These are phyloP conservation scores for Tremellales sp. DNA, from an alignment of 1,284 basidiomycete species.

Conservation along the genomic window DNA sequence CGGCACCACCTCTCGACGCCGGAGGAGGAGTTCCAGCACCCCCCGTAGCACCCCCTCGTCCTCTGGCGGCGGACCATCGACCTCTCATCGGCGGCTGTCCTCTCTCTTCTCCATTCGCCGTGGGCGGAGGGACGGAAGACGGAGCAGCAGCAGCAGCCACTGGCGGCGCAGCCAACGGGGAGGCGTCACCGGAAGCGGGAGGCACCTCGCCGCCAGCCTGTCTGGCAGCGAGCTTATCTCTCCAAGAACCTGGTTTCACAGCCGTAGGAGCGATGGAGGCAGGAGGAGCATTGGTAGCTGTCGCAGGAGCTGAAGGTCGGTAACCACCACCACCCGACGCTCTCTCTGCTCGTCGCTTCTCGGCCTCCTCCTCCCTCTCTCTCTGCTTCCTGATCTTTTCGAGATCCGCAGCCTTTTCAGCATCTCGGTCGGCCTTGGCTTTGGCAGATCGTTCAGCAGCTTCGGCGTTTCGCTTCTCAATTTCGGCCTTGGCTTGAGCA, in stretches of 20 bases:
- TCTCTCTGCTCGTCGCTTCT: slow-evolving; percentile 52
- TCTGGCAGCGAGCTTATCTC: slow-evolving; percentile 51
- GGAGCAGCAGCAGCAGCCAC: slow-evolving; percentile 13
- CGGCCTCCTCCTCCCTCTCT: slow-evolving; percentile 78
- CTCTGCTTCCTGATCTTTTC: slow-evolving; percentile 61
- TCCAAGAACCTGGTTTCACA: slow-evolving; percentile 32
- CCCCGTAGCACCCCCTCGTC: slow-evolving; percentile 6
- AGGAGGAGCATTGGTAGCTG: slow-evolving; percentile 35
- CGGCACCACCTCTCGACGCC: slow-evolving; percentile 4
- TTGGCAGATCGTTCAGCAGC: slow-evolving; percentile 29
- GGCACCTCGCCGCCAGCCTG: slow-evolving; percentile 31
- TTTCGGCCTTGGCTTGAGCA: slow-evolving; percentile 39
- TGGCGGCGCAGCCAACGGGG: slow-evolving; percentile 8
- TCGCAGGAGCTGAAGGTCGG: slow-evolving; percentile 29
- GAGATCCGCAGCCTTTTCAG: slow-evolving; percentile 59
- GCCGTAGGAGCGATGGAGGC: slow-evolving; percentile 42
- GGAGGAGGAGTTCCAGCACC: slow-evolving; percentile 6
- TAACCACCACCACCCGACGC: slow-evolving; percentile 23
- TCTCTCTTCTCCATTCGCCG: neutral
- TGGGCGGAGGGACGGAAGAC: slow-evolving; percentile 27
- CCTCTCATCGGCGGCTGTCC: slow-evolving; percentile 10
- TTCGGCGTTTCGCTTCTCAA: slow-evolving; percentile 54
- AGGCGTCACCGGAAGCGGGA: slow-evolving; percentile 10
- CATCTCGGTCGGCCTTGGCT: slow-evolving; percentile 54
- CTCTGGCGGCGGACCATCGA: slow-evolving; percentile 2